phyloP scores from a whole-genome alignment of 176 grass and related monocot genomes.

The Eragrostis nindensis region DNA sequence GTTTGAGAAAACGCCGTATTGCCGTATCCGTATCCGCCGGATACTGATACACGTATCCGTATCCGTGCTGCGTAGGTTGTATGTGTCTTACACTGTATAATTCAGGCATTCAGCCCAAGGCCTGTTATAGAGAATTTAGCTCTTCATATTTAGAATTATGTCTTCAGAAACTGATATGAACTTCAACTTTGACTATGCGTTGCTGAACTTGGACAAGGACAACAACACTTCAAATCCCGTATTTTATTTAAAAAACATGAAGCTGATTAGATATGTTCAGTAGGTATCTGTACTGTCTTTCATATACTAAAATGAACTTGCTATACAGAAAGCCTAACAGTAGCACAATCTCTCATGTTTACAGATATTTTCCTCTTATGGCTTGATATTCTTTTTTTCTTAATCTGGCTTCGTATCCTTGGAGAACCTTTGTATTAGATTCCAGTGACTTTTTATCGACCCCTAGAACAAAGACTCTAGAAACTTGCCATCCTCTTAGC shows the following conservation, averaged over 20 bases:
- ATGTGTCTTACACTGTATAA: not conserved
- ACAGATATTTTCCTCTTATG: not conserved
- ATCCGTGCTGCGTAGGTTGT: too few species aligned
- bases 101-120: not conserved
- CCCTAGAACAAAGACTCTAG: not conserved
- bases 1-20: too few species aligned
- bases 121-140: not conserved
- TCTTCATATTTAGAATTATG: not conserved
- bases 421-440: not conserved
- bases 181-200: not conserved
- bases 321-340: not conserved
- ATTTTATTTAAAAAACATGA: not conserved
- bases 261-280: not conserved
- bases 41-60: too few species aligned
- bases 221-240: too few species aligned
- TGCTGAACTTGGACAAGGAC: too few species aligned
- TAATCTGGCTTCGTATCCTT: slow-evolving; percentile 16
- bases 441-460: not conserved
- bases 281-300: not conserved
- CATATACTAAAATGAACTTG: not conserved
- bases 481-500: not conserved
- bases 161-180: not conserved
- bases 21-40: too few species aligned
- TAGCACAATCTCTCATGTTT: not conserved
- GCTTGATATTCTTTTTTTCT: not conserved